Conservation (phyloP, 2,329 filamentous ascomycete species). For the Colletotrichum chlorophyti region DNA sequence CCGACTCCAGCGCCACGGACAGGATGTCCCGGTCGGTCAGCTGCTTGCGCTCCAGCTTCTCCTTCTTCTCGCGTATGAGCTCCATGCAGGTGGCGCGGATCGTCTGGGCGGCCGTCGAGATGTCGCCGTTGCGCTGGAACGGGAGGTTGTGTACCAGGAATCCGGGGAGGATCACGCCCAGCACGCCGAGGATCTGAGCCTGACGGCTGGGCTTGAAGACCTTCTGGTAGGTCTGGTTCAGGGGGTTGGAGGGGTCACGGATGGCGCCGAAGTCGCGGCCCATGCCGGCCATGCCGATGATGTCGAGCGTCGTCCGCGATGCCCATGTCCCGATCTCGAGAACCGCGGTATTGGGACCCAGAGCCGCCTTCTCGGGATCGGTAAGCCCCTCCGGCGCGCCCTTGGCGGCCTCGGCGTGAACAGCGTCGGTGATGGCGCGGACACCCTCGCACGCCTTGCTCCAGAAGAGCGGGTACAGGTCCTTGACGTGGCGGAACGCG, state of each 20-base stretch:
- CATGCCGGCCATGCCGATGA: constrained; percentile 76
- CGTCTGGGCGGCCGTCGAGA: constrained; percentile 59
- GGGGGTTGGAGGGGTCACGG: constrained; percentile 62
- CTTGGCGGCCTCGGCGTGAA: constrained; percentile 36
- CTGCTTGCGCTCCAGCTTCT: constrained; percentile 53
- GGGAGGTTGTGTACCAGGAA: constrained; percentile 71
- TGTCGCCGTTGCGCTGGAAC: constrained; percentile 71
- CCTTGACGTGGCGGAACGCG: constrained; percentile 83
- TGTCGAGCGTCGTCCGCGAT: constrained; percentile 74
- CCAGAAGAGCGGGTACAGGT: constrained; percentile 88
- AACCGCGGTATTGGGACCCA: constrained; percentile 42
- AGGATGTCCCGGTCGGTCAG: constrained; percentile 74
- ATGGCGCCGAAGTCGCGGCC: constrained; percentile 75
- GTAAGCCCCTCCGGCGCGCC: constrained; percentile 34
- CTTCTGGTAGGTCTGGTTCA: constrained; percentile 63
- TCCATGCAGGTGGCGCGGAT: constrained; percentile 72
- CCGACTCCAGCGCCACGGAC: constrained; percentile 78
- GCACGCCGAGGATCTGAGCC: constrained; percentile 61
- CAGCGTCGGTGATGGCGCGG: constrained; percentile 61
- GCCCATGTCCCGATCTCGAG: constrained; percentile 66
- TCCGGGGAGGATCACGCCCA: constrained; percentile 67
- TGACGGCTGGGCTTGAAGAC: constrained; percentile 61
- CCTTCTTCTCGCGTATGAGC: constrained; percentile 75
- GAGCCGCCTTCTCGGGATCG: constrained; percentile 34
- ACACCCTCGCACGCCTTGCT: constrained; percentile 74